These are phyloP conservation scores for Caulochytrium protostelioides DNA, from an alignment of 371 early-diverging fungal genomes.

Conservation along the genomic window DNA sequence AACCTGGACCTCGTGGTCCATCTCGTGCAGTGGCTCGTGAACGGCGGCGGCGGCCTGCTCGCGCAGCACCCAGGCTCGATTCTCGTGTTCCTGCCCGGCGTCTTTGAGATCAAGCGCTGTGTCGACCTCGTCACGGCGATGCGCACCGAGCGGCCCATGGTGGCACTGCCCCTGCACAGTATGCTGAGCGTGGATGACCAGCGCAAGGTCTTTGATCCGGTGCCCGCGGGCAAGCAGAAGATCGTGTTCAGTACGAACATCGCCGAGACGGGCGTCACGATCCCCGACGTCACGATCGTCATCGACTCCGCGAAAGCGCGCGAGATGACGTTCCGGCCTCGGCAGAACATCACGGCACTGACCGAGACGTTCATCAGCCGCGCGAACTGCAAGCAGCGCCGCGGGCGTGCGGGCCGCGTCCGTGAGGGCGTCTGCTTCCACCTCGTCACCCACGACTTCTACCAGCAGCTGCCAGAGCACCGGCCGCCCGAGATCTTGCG, in stretches of 20 bases:
- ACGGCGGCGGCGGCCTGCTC: too few species aligned
- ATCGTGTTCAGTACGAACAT: slow-evolving; percentile 79
- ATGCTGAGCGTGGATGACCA: slow-evolving; percentile 42
- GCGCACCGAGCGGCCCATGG: background rate
- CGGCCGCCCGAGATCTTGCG: slow-evolving; percentile 48
- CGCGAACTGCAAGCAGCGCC: slow-evolving; percentile 68
- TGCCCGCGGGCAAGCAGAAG: slow-evolving; percentile 41
- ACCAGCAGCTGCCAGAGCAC: slow-evolving; percentile 38
- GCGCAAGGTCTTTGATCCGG: slow-evolving; percentile 34
- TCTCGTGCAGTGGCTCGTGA: slow-evolving; percentile 34
- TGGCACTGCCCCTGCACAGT: slow-evolving; percentile 38
- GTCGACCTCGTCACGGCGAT: background rate
- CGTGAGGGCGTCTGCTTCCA: slow-evolving; percentile 59
- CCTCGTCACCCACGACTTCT: slow-evolving; percentile 32
- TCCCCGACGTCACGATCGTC: slow-evolving; percentile 80
- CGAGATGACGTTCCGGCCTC: slow-evolving; percentile 43
- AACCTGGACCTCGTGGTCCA: slow-evolving; percentile 46
- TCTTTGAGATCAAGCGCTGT: slow-evolving; percentile 33
- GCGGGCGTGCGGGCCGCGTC: slow-evolving; percentile 83
- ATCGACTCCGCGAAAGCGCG: slow-evolving; percentile 83
- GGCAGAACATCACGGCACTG: slow-evolving; percentile 41
- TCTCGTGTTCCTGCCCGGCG: slow-evolving; percentile 69
- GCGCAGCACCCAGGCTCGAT: too few species aligned
- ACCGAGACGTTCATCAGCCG: slow-evolving; percentile 45
- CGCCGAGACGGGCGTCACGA: slow-evolving; percentile 89